Base-by-base conservation (phyloP, 768 basidiomycete genomes). In the Lactarius akahatsu region DNA sequence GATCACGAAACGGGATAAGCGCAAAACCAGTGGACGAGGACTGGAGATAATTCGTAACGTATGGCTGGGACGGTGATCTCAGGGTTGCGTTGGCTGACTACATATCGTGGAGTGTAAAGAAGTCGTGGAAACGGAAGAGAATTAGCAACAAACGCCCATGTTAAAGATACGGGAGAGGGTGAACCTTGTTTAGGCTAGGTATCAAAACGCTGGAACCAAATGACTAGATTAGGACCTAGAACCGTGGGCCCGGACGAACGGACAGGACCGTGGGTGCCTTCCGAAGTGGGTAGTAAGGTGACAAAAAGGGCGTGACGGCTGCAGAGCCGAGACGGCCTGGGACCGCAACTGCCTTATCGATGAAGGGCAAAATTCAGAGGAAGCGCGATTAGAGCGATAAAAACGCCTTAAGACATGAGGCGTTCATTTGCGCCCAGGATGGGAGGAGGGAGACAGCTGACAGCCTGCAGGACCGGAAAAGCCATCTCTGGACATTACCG, bases 321-420 rank as follows among this genome's bases (percentile, higher is more conserved):
- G 57, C 58, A 69, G 60, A 64, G 69, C 66, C 61, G 62, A 50
- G 69, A 67, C 57, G 63, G 59, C 65, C 60, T 56, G 63, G 64
- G 64, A 64, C 63, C 63, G 26, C 61, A 65, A 57, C 52, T 69
- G 62, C 62, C 64, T 65, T 69, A 71, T 71, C 70, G 70, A 71
- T 71, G 68, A 65, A 60, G 54, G 38, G 50, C 60, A 62, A 69
- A 60, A 69, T 57, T 61, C 60, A 68, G 54, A 16, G 45, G 69
- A 71, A 66, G 67, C 70, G 63, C 69, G 68, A 71, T 71, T 69
- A 58, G 64, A 62, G 59, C 64, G 70, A 71, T 71, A 71, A 65
- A 70, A 55, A 63, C 56, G 61, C 62, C 57, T 61, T 61, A n/a
- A 26, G 59, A 57, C 70, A 71, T 70, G 70, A 69, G 68, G 68